Evolutionary conservation across 768 basidiomycete species (phyloP), one percentile per base, ranked within the genome.

Genomic region (Pholiota molesta): DNA sequence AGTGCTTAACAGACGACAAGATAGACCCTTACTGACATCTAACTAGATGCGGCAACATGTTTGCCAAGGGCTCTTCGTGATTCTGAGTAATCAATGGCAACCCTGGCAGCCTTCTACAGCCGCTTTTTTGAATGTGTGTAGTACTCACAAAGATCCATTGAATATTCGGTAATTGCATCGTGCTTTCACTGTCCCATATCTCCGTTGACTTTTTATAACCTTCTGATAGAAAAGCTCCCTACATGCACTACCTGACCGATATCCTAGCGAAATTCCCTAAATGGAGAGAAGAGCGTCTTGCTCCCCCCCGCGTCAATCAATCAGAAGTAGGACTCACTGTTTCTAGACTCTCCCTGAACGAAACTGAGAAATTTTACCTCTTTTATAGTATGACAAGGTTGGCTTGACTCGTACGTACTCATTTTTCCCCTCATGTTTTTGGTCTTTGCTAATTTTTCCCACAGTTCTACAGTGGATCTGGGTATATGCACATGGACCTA

Each of bases 281-380:
- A 61, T 92, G 88, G 90, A 88, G 87, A 71, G 81, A 83, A 61
- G 83, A 91, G 65, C 86, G 95, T 39, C 83, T 95, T 26, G 86
- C 94, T 28, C 94, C 95, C 57, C 95, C 95, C 0, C 84, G 92
- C 60, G 92, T 92, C 61, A 89, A 84, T 63, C 90, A 94, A 69
- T 97, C 95, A 9, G 84, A 86, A 75, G 89, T 83, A 68, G 44
- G 60, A 57, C 52, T 52, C 40, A 21, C 49, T 45, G 56, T 26
- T 35, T 19, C 17, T 28, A 51, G 49, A 29, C 29, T 26, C 42
- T n/a, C 31, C 33, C 40, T 14, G 45, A 52, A 23, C 23, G 31
- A 61, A 52, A 28, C 44, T 31, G n/a, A 33, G 53, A 44, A 42
- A 40, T 21, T 59, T 53, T 33, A n/a, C 33, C 26, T 21, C 28